These are phyloP conservation scores for Aspergillus bombycis DNA, from an alignment of 2,329 filamentous ascomycete genomes.

Conservation along the genomic window DNA sequence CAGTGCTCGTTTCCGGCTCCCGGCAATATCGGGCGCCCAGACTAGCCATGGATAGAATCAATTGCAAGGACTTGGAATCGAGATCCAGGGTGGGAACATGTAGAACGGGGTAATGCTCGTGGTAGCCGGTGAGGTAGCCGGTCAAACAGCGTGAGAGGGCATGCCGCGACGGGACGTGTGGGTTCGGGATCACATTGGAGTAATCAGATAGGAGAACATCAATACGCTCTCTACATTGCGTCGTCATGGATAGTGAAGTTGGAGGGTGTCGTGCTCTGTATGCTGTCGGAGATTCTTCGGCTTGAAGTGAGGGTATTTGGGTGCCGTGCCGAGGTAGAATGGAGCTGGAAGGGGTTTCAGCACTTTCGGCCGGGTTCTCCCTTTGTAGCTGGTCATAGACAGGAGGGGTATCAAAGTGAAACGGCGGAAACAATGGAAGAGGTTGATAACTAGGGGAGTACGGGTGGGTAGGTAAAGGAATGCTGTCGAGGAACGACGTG, in stretches of 20 bases:
- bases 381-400: slow-evolving; percentile 30
- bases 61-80: slow-evolving; percentile 27
- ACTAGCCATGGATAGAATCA: slow-evolving; percentile 37
- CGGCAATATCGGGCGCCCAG: slow-evolving; percentile 37
- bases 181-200: slow-evolving; percentile 31
- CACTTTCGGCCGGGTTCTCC: slow-evolving; percentile 12
- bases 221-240: slow-evolving; percentile 35
- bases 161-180: slow-evolving; percentile 35
- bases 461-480: slow-evolving; percentile 37
- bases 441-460: slow-evolving; percentile 39
- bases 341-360: slow-evolving; percentile 31
- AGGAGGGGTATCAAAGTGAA: slow-evolving; percentile 27
- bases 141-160: slow-evolving; percentile 38
- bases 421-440: slow-evolving; percentile 34
- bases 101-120: slow-evolving; percentile 38
- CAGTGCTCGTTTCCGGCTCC: slow-evolving; percentile 37
- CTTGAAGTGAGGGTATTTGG: slow-evolving; percentile 37
- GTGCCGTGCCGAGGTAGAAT: slow-evolving; percentile 37
- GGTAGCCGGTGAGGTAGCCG: slow-evolving; percentile 36
- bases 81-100: slow-evolving; percentile 36
- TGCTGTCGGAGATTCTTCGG: slow-evolving; percentile 31
- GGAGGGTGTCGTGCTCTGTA: slow-evolving; percentile 31
- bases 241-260: slow-evolving; percentile 34
- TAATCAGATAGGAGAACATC: slow-evolving; percentile 26
- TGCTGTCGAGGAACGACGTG: slow-evolving; percentile 39